Base-by-base conservation (phyloP, 225 moss, liverwort and hornwort species). In the Straminergon stramineum region DNA sequence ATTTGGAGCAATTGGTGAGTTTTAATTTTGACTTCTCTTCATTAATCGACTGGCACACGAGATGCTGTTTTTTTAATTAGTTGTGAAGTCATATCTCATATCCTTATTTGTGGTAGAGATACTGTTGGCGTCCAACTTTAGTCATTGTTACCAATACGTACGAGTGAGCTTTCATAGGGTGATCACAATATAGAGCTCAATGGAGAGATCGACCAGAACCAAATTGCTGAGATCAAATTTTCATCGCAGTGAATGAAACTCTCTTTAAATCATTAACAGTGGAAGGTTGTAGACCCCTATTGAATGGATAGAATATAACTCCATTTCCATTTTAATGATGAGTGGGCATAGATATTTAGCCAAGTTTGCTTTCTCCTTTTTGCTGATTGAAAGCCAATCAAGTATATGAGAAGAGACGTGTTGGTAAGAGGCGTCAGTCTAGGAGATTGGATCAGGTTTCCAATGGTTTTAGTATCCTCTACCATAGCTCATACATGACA, bases 1-100 rank as follows among this genome's bases (percentile, higher is more conserved):
- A 9, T 97, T 99, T 80, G 99, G 99, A 45, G 73, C 94, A 34
- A 99, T 99, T 60, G 99, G 99, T 97, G 88, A 92, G 96, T 61
- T 22, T 7, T 32, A 18, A 17, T 66, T 64, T 51, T 21, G 16
- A 18, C 62, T 75, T 53, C 75, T 58, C 65, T 85, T 17, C 39
- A 39, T 41, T 23, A 62, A 10, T 37, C 37, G 24, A 64, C 17
- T 75, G 69, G 61, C 67, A 60, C 61, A 23, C 34, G 27, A 81
- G 15, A 74, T 16, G 20, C 5, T 66, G 58, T 39, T 76, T 43
- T 82, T 56, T 10, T 17, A 30, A 27, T 61, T 18, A 57, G 34
- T 48, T 73, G 57, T 45, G 57, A 48, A 86, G 35, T 11, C 43
- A 21, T 62, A 48, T 68, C 55, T 68, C 13, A n/a, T 55, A n/a